Conservation (phyloP, 441 rosid genomes). For the Pelargonium myrrhifolium region DNA sequence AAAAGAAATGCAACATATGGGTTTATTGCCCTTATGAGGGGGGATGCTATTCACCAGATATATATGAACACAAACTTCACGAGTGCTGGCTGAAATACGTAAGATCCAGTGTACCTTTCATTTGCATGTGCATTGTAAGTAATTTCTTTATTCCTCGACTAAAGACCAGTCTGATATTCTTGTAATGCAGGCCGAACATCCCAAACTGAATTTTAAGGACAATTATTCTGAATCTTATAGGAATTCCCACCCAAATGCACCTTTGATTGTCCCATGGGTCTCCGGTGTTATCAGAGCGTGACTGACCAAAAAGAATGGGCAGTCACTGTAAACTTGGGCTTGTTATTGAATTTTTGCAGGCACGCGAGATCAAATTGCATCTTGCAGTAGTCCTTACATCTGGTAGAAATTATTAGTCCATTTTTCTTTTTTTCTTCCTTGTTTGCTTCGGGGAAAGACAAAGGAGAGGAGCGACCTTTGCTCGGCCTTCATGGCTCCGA, state of each 20-base stretch:
- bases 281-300: conserved; percentile 60
- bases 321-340: not conserved
- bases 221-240: conserved; percentile 70
- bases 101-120: conserved; percentile 25
- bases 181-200: conserved; percentile 68
- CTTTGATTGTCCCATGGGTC: conserved; percentile 89
- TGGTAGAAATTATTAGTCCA: too few species aligned
- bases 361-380: too few species aligned
- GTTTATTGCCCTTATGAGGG: conserved; percentile 83
- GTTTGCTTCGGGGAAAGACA: not conserved
- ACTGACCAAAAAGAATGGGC: conserved; percentile 15
- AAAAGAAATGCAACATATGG: conserved; percentile 83
- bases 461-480: not conserved
- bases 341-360: not conserved
- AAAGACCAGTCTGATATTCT: not conserved
- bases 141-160: not conserved
- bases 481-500: not conserved
- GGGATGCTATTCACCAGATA: conserved; percentile 89
- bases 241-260: conserved; percentile 73
- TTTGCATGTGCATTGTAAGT: not conserved
- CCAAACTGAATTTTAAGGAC: conserved; percentile 66
- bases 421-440: not conserved
- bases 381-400: too few species aligned
- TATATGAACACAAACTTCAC: conserved; percentile 68
- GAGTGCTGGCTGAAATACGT: conserved; percentile 99